Base-by-base conservation (phyloP, 495 filamentous ascomycete genomes). In the Cercophora scortea region DNA sequence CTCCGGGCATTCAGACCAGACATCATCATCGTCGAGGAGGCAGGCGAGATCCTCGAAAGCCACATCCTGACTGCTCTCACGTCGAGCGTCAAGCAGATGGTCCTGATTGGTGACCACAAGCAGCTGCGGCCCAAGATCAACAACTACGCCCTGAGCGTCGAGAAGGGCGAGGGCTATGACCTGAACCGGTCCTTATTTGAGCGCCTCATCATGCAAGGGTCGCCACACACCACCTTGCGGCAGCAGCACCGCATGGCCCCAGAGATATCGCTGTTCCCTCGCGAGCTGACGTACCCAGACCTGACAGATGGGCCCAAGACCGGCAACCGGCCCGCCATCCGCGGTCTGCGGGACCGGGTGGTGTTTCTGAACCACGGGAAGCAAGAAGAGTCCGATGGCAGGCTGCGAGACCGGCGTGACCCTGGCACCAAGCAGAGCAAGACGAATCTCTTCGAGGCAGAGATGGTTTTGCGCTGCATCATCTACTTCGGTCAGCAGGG, bases 91-190 rank as follows among this genome's bases (percentile, higher is more conserved):
- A 78, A 88, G 56, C 85, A 90, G 34, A 58, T 88, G 3, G 71
- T 89, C 8, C 63, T 90, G 10, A 90, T 90, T 36, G 88, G 88
- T 3, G 88, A 93, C 54, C 86, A 91, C 56, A 76, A 84, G 55
- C 88, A 93, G 51, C 73, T 93, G 4, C 75, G 87, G 4, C 88
- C 88, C 0, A 87, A 87, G 51, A 72, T 83, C 36, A 81, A 83
- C 53, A 84, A 80, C 50, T 85, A 85, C 55, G 67, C 62, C 6
- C 68, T 92, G 0, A 80, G 75, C 0, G 75, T 86, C 0, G 87
- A 89, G 51, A 81, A 78, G 42, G 86, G 85, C 0, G 74, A 82
- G 32, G 83, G 83, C 0, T 90, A 78, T 56, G 78, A 89, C 52
- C 73, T 90, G 4, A 88, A 92, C 53, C 56, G 71, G 6, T 90